Evolutionary conservation across 1,284 basidiomycete genomes (phyloP), one percentile per base, ranked within the genome.

Genomic region (Moesziomyces sp.): DNA sequence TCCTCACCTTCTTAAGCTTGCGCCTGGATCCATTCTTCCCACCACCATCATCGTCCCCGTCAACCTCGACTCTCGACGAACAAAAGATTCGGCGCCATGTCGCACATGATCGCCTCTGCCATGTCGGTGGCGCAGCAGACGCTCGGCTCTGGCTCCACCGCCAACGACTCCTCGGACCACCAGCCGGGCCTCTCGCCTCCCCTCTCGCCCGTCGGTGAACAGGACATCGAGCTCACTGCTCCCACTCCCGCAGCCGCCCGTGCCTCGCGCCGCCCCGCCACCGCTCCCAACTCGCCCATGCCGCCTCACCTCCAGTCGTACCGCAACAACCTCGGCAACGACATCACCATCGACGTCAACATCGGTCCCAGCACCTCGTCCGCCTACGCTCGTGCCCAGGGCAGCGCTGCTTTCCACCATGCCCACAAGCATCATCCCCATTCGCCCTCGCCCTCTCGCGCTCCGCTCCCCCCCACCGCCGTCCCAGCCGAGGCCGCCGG

Each of bases 121-220:
- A 58, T 75, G 63, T 54, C 53, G 18, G 63, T 70, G 49, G 72
- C 66, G 34, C 61, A 70, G 56, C 58, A 68, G 43, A 74, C 55
- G 52, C 46, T 74, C 30, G 53, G 65, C 30, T 21, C 38, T 38
- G n/a, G 7, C 24, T 45, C 61, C 14, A 24, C 46, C 16, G 46
- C 58, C 49, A 54, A 67, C 60, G 58, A 61, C 18, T 26, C 58
- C 24, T 16, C 58, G 28, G 49, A 60, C 23, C 77, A 79, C 54
- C 76, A 77, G 46, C 76, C 77, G 3, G 77, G 76, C 40, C 62
- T 65, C n/a, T 79, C 77, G 51, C 77, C 76, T 21, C 77, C 77
- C 21, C 66, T 78, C 43, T 70, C 65, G 16, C 63, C 74, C 43
- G 49, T 59, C 6, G 66, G 57, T 19, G 50, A 76, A 7, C 65